Conservation (phyloP, 2,329 filamentous ascomycete species). For the Phoma herbarum region DNA sequence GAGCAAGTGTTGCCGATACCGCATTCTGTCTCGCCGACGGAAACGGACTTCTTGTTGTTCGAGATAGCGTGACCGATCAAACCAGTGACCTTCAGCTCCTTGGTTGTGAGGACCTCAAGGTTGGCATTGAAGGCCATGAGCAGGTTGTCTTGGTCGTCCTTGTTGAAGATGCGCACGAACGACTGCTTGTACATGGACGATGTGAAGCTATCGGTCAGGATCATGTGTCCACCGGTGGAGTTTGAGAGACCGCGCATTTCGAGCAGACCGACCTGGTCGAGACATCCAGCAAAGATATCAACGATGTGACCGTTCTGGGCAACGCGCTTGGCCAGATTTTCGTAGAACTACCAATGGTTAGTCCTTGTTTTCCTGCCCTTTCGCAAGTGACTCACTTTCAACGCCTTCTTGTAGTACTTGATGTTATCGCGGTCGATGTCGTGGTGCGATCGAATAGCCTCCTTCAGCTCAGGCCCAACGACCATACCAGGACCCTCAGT, state of each 20-base stretch:
- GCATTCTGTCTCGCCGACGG: slow-evolving; percentile 96
- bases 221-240: slow-evolving; percentile 97
- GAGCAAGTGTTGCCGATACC: slow-evolving; percentile 98
- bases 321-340: slow-evolving; percentile 89
- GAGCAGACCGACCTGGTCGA: slow-evolving; percentile 94
- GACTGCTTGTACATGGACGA: slow-evolving; percentile 99
- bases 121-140: slow-evolving; percentile 98
- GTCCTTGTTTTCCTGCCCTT: background rate
- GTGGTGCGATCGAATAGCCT: slow-evolving; percentile 97
- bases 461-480: slow-evolving; percentile 91
- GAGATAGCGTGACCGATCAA: slow-evolving; percentile 97
- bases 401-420: slow-evolving; percentile 99
- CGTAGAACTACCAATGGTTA: slow-evolving; percentile 75
- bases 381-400: slow-evolving; percentile 72
- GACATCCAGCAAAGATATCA: slow-evolving; percentile 95
- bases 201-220: slow-evolving; percentile 96
- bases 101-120: slow-evolving; percentile 94
- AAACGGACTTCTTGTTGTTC: slow-evolving; percentile 96
- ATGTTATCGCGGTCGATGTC: slow-evolving; percentile 99
- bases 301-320: slow-evolving; percentile 97
- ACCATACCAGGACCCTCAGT: slow-evolving; percentile 98
- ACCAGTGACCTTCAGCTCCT: slow-evolving; percentile 97
- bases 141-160: slow-evolving; percentile 92
- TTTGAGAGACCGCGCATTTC: slow-evolving; percentile 99
- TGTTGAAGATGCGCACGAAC: slow-evolving; percentile 96